Conservation (phyloP, 108 stramenopile genomes). For the Pseudonitzschia pungens region DNA sequence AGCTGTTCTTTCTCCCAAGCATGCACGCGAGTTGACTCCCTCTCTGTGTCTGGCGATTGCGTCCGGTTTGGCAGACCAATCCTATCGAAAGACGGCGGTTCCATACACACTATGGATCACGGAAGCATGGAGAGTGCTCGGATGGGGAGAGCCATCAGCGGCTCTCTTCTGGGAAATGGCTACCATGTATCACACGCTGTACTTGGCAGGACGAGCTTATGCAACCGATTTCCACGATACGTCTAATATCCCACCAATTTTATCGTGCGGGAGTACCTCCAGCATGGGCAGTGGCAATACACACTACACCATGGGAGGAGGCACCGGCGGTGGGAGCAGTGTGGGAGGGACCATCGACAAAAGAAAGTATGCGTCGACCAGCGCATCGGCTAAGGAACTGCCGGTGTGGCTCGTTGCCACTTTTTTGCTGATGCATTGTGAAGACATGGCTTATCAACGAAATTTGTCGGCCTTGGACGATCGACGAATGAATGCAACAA, state of each 20-base stretch:
- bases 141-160: slow-evolving; percentile 85
- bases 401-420: slow-evolving; percentile 85
- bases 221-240: slow-evolving; percentile 43
- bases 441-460: slow-evolving; percentile 67
- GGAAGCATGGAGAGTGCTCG: slow-evolving; percentile 89
- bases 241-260: slow-evolving; percentile 71
- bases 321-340: slow-evolving; percentile 6
- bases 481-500: slow-evolving; percentile 31
- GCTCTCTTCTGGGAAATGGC: slow-evolving; percentile 98
- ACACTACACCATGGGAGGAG: slow-evolving; percentile 30
- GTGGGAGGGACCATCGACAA: slow-evolving; percentile 29
- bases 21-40: slow-evolving; percentile 69
- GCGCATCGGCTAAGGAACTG: slow-evolving; percentile 78
- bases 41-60: slow-evolving; percentile 60
- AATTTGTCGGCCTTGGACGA: slow-evolving; percentile 76
- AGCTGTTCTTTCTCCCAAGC: slow-evolving; percentile 77
- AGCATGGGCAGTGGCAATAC: slow-evolving; percentile 78
- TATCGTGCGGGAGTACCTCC: slow-evolving; percentile 77
- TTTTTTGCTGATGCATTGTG: slow-evolving; percentile 83
- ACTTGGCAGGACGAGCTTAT: slow-evolving; percentile 60
- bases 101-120: slow-evolving; percentile 88
- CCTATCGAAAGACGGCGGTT: slow-evolving; percentile 46
- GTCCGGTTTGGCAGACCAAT: slow-evolving; percentile 56
- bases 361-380: slow-evolving; percentile 38
- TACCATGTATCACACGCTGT: slow-evolving; percentile 88